Evolutionary conservation across 768 basidiomycete species (phyloP).

Genomic region (Scleroderma citrinum): DNA sequence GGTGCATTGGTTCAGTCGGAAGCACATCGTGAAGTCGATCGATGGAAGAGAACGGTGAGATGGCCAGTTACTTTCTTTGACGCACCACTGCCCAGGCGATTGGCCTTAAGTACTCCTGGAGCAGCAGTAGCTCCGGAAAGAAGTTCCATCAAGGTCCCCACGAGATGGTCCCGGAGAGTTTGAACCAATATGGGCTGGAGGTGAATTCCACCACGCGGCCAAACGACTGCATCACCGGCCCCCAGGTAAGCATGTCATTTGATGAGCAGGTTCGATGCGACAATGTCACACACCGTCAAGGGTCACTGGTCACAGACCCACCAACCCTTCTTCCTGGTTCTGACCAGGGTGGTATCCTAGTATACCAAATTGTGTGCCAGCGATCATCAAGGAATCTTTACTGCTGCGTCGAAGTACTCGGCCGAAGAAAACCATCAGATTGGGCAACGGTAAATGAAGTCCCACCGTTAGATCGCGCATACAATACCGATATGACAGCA

Average conservation of each 20-base stretch:
- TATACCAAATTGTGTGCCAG: not conserved
- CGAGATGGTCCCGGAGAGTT: not conserved
- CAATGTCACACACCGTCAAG: not conserved
- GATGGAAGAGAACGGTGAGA: not conserved
- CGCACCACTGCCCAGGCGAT: not conserved
- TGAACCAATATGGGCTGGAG: not conserved
- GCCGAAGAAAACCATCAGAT: not conserved
- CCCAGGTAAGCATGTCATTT: not conserved
- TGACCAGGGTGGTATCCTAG: not conserved
- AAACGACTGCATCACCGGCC: not conserved
- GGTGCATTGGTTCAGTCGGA: conserved; percentile 26
- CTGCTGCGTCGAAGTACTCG: not conserved
- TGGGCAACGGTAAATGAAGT: not conserved
- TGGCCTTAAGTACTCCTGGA: conserved; percentile 19
- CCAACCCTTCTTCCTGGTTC: not conserved
- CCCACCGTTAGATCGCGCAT: not conserved
- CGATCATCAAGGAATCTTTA: not conserved
- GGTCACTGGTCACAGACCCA: not conserved
- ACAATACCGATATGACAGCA: not conserved
- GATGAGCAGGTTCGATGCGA: not conserved
- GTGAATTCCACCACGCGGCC: not conserved
- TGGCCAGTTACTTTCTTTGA: conserved; percentile 1
- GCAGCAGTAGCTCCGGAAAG: not conserved
- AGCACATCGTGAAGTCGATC: conserved; percentile 26
- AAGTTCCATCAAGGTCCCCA: not conserved